These are phyloP conservation scores for Schizonepeta tenuifolia DNA, from an alignment of 257 asterid species.

Conservation along the genomic window DNA sequence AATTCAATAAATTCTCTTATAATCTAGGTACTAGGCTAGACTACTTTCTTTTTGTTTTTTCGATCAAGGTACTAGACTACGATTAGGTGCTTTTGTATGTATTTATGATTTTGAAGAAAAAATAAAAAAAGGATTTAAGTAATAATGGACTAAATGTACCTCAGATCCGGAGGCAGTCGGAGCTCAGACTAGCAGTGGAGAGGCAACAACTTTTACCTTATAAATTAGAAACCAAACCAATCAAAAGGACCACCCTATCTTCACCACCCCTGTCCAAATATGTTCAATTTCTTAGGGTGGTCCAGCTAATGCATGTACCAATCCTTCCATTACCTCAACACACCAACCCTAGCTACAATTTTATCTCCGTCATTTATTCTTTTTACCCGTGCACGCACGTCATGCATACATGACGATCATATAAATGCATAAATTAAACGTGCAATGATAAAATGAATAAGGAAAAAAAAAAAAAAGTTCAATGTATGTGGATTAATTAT, in stretches of 20 bases:
- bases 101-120: neutral
- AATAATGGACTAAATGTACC: neutral
- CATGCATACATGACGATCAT: neutral
- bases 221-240: neutral
- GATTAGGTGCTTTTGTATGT: no score
- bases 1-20: no score
- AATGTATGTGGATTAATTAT: no score
- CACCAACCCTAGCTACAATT: conserved; percentile 11
- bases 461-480: no score
- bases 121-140: no score
- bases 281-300: conserved; percentile 27
- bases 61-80: no score
- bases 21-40: neutral
- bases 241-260: conserved; percentile 37
- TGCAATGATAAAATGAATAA: no score
- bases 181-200: conserved; percentile 9
- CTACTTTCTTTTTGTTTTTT: no score
- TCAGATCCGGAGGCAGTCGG: conserved; percentile 5
- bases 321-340: neutral
- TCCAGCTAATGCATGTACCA: neutral
- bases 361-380: neutral
- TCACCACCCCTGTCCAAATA: conserved; percentile 3
- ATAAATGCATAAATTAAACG: neutral
- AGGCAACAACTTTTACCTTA: conserved; percentile 21
- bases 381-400: neutral